Evolutionary conservation across 371 early-diverging fungal species (phyloP).

Genomic region (Chytridium lagenaria): DNA sequence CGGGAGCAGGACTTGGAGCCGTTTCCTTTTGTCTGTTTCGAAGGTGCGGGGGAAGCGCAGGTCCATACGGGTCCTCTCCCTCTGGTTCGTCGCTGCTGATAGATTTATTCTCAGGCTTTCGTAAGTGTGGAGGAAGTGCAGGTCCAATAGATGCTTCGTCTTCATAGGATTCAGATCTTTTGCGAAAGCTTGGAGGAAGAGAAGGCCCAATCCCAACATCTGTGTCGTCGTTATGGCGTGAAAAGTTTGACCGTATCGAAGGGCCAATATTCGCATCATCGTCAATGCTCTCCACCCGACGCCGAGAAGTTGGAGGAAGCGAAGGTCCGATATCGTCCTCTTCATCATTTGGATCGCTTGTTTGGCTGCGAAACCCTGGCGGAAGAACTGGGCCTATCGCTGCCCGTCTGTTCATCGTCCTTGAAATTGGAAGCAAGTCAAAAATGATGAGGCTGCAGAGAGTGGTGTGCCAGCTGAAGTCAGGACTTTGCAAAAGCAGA

Average conservation of each 20-base stretch:
- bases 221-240: no score
- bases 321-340: constrained; percentile 12
- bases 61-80: constrained; percentile 1
- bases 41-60: constrained; percentile 22
- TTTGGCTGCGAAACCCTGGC: neutral
- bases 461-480: no score
- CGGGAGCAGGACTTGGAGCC: constrained; percentile 29
- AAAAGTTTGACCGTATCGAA: no score
- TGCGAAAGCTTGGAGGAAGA: neutral
- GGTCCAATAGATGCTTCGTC: neutral
- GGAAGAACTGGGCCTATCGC: constrained; percentile 7
- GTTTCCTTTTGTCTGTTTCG: neutral
- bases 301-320: no score
- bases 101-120: neutral
- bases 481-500: no score
- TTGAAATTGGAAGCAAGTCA: no score
- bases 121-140: neutral
- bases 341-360: neutral
- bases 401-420: no score
- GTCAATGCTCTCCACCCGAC: no score
- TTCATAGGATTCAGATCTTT: neutral
- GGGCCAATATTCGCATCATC: no score
- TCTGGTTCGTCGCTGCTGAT: neutral
- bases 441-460: no score
- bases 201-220: neutral